Evolutionary conservation across 202 grass and related monocot genomes (phyloP).

Genomic region (Panicum hallii): DNA sequence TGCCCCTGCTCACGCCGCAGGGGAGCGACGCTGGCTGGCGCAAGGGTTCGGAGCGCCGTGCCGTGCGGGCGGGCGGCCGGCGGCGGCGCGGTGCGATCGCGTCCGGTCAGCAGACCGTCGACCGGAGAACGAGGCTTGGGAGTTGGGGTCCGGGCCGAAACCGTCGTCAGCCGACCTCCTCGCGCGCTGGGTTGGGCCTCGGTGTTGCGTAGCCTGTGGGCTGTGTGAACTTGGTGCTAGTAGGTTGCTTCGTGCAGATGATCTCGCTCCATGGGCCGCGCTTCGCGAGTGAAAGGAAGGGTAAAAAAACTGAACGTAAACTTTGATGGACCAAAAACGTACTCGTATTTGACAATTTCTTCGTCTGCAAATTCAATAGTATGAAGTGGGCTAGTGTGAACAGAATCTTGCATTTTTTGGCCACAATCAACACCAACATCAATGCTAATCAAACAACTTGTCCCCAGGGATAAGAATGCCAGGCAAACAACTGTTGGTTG

Average conservation of each 20-base stretch:
- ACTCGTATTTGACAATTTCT: no score
- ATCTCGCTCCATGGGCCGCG: no score
- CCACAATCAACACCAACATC: background rate
- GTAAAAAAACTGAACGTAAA: no score
- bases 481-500: background rate
- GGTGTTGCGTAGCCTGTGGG: background rate
- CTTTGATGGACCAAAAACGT: no score
- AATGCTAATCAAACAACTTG: background rate
- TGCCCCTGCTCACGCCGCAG: background rate
- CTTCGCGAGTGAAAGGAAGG: no score
- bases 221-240: background rate
- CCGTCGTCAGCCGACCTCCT: background rate
- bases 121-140: background rate
- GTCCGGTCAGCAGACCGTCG: background rate
- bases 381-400: background rate
- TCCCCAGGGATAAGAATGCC: background rate
- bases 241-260: no score
- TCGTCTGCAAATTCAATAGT: no score
- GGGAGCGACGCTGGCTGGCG: background rate
- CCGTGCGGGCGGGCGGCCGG: background rate
- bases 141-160: background rate
- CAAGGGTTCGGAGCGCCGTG: background rate
- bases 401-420: background rate
- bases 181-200: background rate
- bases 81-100: background rate